Conservation (phyloP, 2,329 filamentous ascomycete genomes). For the Knoxdaviesia proteae region DNA sequence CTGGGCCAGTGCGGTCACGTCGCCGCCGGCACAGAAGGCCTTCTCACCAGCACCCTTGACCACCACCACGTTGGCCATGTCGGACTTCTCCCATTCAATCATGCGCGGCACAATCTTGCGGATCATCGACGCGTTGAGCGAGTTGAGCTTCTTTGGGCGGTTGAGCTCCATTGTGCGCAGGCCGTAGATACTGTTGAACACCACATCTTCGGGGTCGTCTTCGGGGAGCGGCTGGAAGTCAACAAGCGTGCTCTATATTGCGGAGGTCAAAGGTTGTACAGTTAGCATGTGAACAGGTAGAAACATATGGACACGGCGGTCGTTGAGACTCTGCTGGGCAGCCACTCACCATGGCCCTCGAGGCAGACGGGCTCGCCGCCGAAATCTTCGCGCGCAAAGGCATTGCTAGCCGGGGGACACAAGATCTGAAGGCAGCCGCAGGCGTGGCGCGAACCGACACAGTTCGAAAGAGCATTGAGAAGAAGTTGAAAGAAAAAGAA, state of each 20-base stretch:
- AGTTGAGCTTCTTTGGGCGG: slow-evolving; percentile 77
- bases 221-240: slow-evolving; percentile 33
- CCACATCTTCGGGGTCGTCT: slow-evolving; percentile 74
- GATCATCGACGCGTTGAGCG: slow-evolving; percentile 84
- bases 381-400: slow-evolving; percentile 57
- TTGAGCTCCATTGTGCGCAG: slow-evolving; percentile 87
- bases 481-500: slow-evolving; percentile 18
- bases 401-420: slow-evolving; percentile 31
- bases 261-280: too few species aligned
- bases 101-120: slow-evolving; percentile 81
- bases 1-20: slow-evolving; percentile 60
- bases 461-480: slow-evolving; percentile 30
- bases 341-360: not conserved
- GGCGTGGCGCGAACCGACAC: slow-evolving; percentile 24
- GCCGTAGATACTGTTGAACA: slow-evolving; percentile 77
- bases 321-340: too few species aligned
- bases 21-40: slow-evolving; percentile 84
- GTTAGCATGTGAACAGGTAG: too few species aligned
- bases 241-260: too few species aligned
- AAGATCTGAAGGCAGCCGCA: slow-evolving; percentile 19
- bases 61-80: slow-evolving; percentile 79
- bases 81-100: slow-evolving; percentile 85
- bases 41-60: slow-evolving; percentile 74
- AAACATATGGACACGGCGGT: too few species aligned
- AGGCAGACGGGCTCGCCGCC: not conserved